Evolutionary conservation across 768 basidiomycete genomes (phyloP), one percentile per base, ranked within the genome.

Genomic region (Lentinus tigrinus): DNA sequence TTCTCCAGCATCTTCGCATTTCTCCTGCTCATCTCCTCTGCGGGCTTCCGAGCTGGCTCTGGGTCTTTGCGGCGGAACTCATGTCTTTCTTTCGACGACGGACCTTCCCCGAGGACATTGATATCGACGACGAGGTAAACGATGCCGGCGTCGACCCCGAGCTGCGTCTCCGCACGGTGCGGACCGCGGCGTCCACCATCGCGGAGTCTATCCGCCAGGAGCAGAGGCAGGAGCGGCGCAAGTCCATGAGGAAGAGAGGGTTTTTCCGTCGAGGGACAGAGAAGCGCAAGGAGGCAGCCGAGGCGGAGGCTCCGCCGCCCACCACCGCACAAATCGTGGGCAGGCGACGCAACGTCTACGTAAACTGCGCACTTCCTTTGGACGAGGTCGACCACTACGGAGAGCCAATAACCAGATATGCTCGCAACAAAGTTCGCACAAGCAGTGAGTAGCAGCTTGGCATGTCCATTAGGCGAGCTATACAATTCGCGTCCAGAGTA

Each of bases 381-480:
- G 74, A 78, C 63, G 88, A 94, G 72, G 72, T 88, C 39, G 86
- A 88, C 66, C 72, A 76, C 3, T 68, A 83, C 47, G 92, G 91
- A n/a, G 89, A 95, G 57, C 94, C 92, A 0, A 73, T 81, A 52
- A 84, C 75, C 38, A 82, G 84, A n/a, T 98, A 95, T 73, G 82
- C 84, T 28, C 78, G 95, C 67, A 98, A 97, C 71, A 98, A 97
- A 81, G 93, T 98, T 62, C 81, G 89, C 68, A 97, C 95, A 39
- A 91, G 89, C 63, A 96, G 93, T 94, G 72, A 75, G 90, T 59
- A 28, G 37, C 27, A 2, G 42, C 5, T 23, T 27, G 13, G 61
- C 60, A 61, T 40, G 50, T 40, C 36, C 21, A 28, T 44, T 23
- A 13, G 39, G 28, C 23, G 40, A 14, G 34, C 27, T 16, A 27